phyloP scores from a whole-genome alignment of 2,329 filamentous ascomycete genomes.

The Rhinocladiella similis region DNA sequence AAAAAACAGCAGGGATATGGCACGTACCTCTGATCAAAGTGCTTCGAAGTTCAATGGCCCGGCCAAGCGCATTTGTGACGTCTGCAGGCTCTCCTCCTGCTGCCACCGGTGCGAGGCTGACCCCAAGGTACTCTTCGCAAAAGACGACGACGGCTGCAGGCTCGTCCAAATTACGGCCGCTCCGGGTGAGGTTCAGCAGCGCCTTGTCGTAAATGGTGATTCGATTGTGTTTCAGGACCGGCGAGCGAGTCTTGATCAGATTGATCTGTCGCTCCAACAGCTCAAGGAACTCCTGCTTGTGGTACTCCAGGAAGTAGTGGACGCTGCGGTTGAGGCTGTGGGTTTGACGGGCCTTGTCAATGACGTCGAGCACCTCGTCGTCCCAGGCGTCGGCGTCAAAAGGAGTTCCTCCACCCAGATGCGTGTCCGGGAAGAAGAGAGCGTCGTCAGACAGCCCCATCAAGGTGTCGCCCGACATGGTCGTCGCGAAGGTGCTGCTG shows the following conservation, averaged over 20 bases:
- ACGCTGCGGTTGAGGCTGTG: conserved; percentile 33
- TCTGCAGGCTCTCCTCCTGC: conserved; percentile 11
- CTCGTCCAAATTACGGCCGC: conserved; percentile 34
- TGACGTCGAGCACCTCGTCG: conserved; percentile 30
- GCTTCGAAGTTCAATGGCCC: conserved; percentile 10
- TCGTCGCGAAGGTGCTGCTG: too few species aligned
- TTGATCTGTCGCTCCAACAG: conserved; percentile 38
- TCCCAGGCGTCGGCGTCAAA: conserved; percentile 3
- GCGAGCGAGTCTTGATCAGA: conserved; percentile 38
- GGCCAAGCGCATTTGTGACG: conserved; percentile 31
- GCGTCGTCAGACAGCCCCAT: background rate
- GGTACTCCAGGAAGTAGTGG: conserved; percentile 33
- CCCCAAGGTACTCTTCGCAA: conserved; percentile 40
- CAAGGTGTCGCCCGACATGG: too few species aligned
- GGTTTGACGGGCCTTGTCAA: conserved; percentile 32
- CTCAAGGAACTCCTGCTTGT: conserved; percentile 33
- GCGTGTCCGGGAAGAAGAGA: background rate
- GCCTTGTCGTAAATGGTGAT: conserved; percentile 44
- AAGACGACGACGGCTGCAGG: conserved; percentile 40
- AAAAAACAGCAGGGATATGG: background rate
- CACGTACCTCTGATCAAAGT: conserved; percentile 9
- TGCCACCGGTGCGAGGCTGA: conserved; percentile 29
- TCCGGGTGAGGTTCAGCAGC: conserved; percentile 37
- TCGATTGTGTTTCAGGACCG: conserved; percentile 36
- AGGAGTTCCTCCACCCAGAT: too few species aligned